Evolutionary conservation across 202 grass and related monocot genomes (phyloP), one percentile per base, ranked within the genome.

Genomic region (Setaria viridis): DNA sequence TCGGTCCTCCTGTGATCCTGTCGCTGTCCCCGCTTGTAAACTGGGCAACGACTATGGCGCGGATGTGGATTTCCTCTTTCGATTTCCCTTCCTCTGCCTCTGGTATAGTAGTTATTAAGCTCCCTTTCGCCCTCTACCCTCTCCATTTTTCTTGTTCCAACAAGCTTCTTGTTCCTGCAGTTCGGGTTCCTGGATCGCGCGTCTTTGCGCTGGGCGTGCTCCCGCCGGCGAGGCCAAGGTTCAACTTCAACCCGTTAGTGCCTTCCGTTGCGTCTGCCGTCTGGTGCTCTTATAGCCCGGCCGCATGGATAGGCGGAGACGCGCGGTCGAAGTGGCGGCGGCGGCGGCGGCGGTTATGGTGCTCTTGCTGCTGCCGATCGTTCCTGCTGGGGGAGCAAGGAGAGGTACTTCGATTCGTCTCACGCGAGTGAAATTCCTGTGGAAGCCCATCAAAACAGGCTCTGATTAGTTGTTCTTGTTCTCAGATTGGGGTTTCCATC

Each of bases 331-430:
- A 54, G 55, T 77, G 39, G 74, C 4, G 47, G 68, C 3, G 65
- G 71, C 34, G 39, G 74, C 4, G 47, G 68, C 3, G 65, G 71
- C 34, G 58, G 74, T 68, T 7, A 9, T 82, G 65, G 59, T 54
- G 72, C 12, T 93, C 71, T 45, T 91, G 77, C 82, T 90, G 63
- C 81, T 94, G 73, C 67, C 80, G 5, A 21, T 63, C 0, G 69
- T 75, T 76, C 54, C 83, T 13, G 15, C 73, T 37, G 92, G 74
- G 57, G 71, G 33, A 74, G 79, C 65, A 46, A 30, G 89, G 37
- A 87, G 56, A 84, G 92, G 92, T 89, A 87, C 78, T 19, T 86
- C 46, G 15, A 73, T 82, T 79, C 34, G 30, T 59, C 5, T 43
- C 19, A 56, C 50, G 33, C 32, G 50, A 6, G 50, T 56, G 32